A percentile compares a stretch with the other conserved stretches of the same genome.
phyloP scores from a whole-genome alignment of 495 filamentous ascomycete genomes.

The Darksidea phi region DNA sequence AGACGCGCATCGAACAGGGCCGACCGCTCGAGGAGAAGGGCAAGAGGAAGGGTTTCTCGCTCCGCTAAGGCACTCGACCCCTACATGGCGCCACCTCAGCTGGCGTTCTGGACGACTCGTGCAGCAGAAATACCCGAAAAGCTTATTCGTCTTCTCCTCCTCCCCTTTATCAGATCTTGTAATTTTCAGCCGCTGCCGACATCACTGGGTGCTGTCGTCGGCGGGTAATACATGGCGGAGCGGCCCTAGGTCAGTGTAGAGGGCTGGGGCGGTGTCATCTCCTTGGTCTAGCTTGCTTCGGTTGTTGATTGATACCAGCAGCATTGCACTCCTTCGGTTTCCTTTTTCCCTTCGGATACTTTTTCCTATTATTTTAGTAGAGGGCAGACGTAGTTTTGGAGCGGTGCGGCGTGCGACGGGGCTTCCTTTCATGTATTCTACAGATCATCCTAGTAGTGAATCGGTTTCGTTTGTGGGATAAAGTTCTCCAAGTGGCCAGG shows the following conservation, averaged over 20 bases:
- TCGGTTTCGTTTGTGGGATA: conserved; percentile 34
- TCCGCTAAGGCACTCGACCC: conserved; percentile 63
- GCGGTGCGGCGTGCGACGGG: conserved; percentile 8
- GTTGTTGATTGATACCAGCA: conserved; percentile 41
- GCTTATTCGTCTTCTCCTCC: conserved; percentile 28
- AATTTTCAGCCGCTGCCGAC: conserved; percentile 33
- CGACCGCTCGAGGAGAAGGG: conserved; percentile 91
- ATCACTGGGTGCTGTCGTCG: conserved; percentile 35
- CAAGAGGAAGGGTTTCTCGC: conserved; percentile 96
- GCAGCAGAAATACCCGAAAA: conserved; percentile 19
- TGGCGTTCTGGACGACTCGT: conserved; percentile 12
- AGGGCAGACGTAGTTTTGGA: conserved; percentile 29
- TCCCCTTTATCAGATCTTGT: conserved; percentile 34
- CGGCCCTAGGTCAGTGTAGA: conserved; percentile 8
- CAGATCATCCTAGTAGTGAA: conserved; percentile 36
- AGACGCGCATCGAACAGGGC: conserved; percentile 85
- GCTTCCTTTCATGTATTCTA: conserved; percentile 37
- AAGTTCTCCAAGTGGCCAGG: neutral
- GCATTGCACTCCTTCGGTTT: conserved; percentile 37
- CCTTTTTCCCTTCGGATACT: conserved; percentile 6
- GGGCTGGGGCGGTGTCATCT: conserved; percentile 23
- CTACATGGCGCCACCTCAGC: conserved; percentile 7
- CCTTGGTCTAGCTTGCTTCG: conserved; percentile 36
- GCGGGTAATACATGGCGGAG: conserved; percentile 33
- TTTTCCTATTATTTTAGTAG: conserved; percentile 28